Conservation (phyloP, 768 basidiomycete genomes). For the Cytidiella melzeri region DNA sequence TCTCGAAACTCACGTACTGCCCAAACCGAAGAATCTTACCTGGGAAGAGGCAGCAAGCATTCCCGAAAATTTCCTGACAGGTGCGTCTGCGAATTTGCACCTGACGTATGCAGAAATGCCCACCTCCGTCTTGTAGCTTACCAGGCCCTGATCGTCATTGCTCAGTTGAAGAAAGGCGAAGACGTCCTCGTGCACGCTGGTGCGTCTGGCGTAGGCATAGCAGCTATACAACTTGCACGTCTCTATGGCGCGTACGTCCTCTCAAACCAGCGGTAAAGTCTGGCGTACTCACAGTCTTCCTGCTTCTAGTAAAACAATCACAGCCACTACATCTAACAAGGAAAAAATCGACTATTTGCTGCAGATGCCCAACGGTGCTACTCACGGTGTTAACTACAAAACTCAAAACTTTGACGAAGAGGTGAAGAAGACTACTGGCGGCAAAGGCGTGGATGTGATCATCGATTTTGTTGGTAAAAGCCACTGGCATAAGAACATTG, state of each 20-base stretch:
- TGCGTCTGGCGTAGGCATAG: conserved; percentile 84
- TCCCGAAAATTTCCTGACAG: conserved; percentile 86
- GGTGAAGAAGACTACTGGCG: conserved; percentile 60
- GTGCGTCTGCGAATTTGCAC: conserved; percentile 29
- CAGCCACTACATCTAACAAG: conserved; percentile 78
- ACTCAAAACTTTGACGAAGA: conserved; percentile 73
- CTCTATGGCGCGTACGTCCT: conserved; percentile 65
- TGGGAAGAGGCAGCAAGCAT: conserved; percentile 86
- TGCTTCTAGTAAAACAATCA: conserved; percentile 54
- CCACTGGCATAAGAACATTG: conserved; percentile 71
- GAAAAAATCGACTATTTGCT: conserved; percentile 79
- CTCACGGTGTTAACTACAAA: conserved; percentile 79
- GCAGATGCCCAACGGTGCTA: conserved; percentile 59
- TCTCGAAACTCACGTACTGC: conserved; percentile 57
- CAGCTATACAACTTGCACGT: conserved; percentile 83
- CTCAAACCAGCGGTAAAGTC: too few species aligned
- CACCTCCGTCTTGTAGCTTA: conserved; percentile 34
- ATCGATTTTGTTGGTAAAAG: conserved; percentile 79
- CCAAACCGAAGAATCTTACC: conserved; percentile 67
- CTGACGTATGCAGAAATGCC: not conserved
- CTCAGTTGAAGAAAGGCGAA: conserved; percentile 61
- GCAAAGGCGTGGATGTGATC: conserved; percentile 74
- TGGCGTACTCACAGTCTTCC: not conserved
- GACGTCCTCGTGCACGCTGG: conserved; percentile 86
- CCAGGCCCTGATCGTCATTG: conserved; percentile 61